These are phyloP conservation scores for Coemansia sp. DNA, from an alignment of 192 early-diverging fungal species.

Conservation along the genomic window DNA sequence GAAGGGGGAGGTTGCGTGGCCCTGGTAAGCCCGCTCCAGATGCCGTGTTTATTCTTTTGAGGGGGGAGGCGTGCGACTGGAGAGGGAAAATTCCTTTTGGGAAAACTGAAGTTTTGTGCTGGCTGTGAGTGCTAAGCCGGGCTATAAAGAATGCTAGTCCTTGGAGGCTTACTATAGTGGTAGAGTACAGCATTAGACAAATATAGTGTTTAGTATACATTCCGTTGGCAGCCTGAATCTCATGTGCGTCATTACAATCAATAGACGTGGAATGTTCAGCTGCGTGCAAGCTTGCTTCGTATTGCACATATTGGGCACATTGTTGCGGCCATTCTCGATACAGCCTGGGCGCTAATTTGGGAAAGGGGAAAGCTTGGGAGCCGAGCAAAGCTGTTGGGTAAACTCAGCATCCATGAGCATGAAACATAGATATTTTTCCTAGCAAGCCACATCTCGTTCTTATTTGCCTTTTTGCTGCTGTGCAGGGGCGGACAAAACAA, in stretches of 20 bases:
- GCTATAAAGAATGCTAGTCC: slow-evolving; percentile 6
- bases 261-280: background rate
- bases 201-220: slow-evolving; percentile 21
- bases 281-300: background rate
- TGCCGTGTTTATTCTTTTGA: too few relatives aligned
- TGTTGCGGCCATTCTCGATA: too few relatives aligned
- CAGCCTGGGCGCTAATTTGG: too few relatives aligned
- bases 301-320: background rate
- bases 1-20: too few relatives aligned
- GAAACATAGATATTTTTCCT: background rate
- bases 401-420: background rate
- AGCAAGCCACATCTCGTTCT: slow-evolving; percentile 10
- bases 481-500: slow-evolving; percentile 1
- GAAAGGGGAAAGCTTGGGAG: background rate
- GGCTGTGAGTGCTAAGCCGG: slow-evolving; percentile 4
- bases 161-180: slow-evolving; percentile 17
- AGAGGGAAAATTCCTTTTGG: background rate
- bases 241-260: too few relatives aligned
- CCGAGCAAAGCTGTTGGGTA: background rate
- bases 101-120: background rate
- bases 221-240: too few relatives aligned
- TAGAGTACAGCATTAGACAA: slow-evolving; percentile 4
- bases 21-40: too few relatives aligned
- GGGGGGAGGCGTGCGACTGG: too few relatives aligned
- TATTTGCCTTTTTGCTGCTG: too few relatives aligned